These are phyloP conservation scores for Eremothecium coryli DNA, from an alignment of 1,139 yeast genomes.

Conservation along the genomic window DNA sequence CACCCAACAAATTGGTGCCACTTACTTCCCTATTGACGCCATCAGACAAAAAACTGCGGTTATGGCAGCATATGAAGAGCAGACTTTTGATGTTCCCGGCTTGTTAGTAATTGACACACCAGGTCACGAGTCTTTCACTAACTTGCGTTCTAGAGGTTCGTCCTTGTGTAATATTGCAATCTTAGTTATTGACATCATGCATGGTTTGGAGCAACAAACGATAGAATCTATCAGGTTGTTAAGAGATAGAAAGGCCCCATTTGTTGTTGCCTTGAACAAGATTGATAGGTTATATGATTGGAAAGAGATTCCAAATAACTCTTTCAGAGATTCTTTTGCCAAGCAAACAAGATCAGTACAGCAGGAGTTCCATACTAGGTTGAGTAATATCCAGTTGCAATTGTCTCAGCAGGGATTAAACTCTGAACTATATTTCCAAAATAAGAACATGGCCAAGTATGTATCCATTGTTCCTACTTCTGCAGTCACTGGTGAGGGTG, in stretches of 20 bases:
- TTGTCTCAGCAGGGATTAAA: constrained; percentile 97
- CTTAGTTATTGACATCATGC: constrained; percentile 96
- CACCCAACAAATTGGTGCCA: constrained; percentile 99
- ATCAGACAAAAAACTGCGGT: constrained; percentile 84
- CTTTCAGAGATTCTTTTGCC: constrained; percentile 88
- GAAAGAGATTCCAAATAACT: constrained; percentile 81
- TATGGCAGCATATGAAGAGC: constrained; percentile 80
- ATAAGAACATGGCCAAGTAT: constrained; percentile 83
- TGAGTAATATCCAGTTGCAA: constrained; percentile 76
- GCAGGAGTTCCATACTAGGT: constrained; percentile 84
- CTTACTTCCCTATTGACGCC: constrained; percentile 95
- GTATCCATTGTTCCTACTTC: constrained; percentile 98
- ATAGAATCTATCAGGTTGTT: constrained; percentile 84
- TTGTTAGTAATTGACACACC: constrained; percentile 94
- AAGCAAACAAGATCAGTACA: constrained; percentile 78
- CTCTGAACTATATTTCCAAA: constrained; percentile 91
- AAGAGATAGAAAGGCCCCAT: constrained; percentile 96
- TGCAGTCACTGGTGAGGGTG: constrained; percentile 99
- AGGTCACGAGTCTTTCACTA: constrained; percentile 98
- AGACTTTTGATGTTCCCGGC: constrained; percentile 92
- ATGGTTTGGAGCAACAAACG: constrained; percentile 97
- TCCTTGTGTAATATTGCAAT: constrained; percentile 98
- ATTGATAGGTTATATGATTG: constrained; percentile 96
- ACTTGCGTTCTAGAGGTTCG: constrained; percentile 97
- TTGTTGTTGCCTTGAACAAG: constrained; percentile 91